These are phyloP conservation scores for Saccharomycopsis microspora DNA, from an alignment of 805 yeast genomes.

Conservation along the genomic window DNA sequence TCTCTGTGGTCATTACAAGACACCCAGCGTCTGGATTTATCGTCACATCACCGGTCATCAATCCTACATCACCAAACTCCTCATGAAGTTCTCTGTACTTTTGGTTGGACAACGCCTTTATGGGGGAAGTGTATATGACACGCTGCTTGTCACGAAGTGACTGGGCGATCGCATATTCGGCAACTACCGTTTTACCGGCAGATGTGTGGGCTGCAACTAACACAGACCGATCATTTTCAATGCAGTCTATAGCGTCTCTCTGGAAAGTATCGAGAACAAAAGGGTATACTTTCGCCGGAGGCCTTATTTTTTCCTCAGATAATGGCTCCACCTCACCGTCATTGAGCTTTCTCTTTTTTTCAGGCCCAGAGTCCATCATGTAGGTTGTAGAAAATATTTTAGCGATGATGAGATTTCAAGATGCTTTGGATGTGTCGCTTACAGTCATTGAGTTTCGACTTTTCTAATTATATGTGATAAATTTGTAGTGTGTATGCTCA, in stretches of 20 bases:
- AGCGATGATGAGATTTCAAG: no score
- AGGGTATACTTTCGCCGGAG: conserved; percentile 74
- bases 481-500: no score
- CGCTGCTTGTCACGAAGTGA: conserved; percentile 85
- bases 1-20: conserved; percentile 97
- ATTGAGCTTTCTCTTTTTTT: not conserved
- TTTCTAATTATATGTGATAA: no score
- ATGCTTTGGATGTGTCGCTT: no score
- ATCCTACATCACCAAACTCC: conserved; percentile 93
- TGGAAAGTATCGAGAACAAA: conserved; percentile 95
- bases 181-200: conserved; percentile 96
- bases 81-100: conserved; percentile 86
- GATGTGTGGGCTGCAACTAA: conserved; percentile 96
- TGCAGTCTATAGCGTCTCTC: conserved; percentile 92
- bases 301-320: conserved; percentile 2
- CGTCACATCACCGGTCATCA: conserved; percentile 98
- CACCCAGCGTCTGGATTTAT: conserved; percentile 98
- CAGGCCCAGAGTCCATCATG: no score
- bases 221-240: conserved; percentile 89
- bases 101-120: conserved; percentile 89
- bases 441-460: no score
- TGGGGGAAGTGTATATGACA: conserved; percentile 92
- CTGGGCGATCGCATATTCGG: conserved; percentile 95
- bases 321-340: not conserved
- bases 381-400: no score